A percentile compares a stretch with the other conserved stretches of the same genome.
These are phyloP conservation scores for Striga asiatica DNA, from an alignment of 257 asterid species.

Conservation along the genomic window DNA sequence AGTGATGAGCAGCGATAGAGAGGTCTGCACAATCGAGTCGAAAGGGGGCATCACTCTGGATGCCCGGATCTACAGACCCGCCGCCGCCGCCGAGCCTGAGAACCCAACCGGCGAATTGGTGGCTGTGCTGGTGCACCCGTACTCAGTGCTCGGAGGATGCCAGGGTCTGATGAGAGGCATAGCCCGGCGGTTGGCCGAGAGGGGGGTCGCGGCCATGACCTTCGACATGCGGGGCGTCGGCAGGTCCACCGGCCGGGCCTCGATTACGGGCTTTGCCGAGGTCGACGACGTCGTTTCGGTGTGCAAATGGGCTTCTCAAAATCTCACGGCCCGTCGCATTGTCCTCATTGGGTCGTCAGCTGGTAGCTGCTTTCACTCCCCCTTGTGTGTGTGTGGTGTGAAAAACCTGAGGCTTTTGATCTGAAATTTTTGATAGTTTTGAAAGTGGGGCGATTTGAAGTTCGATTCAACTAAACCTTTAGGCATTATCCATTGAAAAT, in stretches of 20 bases:
- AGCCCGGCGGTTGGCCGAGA: constrained; percentile 49
- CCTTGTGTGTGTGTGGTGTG: not conserved
- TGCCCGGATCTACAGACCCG: constrained; percentile 44
- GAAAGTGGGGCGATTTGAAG: too few relatives aligned
- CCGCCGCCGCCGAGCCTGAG: constrained; percentile 13
- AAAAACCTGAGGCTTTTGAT: not conserved
- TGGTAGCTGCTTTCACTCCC: constrained; percentile 24
- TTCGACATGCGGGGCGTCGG: constrained; percentile 80
- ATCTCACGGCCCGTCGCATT: constrained; percentile 44
- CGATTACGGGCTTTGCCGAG: constrained; percentile 66
- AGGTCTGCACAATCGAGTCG: constrained; percentile 36
- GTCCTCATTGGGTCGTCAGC: constrained; percentile 79
- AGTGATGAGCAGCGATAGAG: constrained; percentile 27
- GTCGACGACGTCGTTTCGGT: constrained; percentile 64
- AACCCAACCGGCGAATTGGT: constrained; percentile 24
- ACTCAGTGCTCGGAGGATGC: constrained; percentile 66
- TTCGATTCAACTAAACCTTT: too few relatives aligned
- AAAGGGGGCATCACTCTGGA: constrained; percentile 38
- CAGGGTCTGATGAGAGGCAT: constrained; percentile 76
- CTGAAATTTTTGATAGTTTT: too few relatives aligned
- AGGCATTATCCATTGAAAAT: too few relatives aligned
- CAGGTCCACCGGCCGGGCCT: constrained; percentile 73
- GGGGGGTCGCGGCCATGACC: constrained; percentile 54
- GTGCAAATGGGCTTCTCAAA: constrained; percentile 52
- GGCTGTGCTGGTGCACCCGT: constrained; percentile 62